Evolutionary conservation across 2,329 filamentous ascomycete species (phyloP), one percentile per base, ranked within the genome.

Genomic region (Metarhizium album): DNA sequence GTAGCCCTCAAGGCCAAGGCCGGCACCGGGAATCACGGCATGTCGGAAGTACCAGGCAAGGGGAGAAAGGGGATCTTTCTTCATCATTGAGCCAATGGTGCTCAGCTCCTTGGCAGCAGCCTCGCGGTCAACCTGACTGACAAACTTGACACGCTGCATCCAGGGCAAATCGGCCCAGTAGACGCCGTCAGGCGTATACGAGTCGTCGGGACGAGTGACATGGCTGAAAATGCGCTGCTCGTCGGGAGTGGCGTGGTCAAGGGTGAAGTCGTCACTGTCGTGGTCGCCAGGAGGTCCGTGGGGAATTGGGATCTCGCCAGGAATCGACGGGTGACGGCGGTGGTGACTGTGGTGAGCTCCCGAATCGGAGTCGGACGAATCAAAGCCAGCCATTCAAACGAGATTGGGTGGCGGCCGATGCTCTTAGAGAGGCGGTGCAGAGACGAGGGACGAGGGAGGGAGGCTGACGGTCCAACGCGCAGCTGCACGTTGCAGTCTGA

Each of bases 131-230:
- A 90, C 82, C 52, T 80, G 77, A 65, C 72, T 75, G 63, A 95
- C 84, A 64, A 97, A 97, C 55, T 74, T 74, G 62, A 87, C 65
- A 55, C 87, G 83, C 72, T 91, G 70, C 53, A 67, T 60, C 47
- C 89, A 63, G 20, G 84, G 82, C 60, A 97, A 74, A 64, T 96
- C 91, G 33, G 90, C 91, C 90, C 90, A 97, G 78, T 97, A 97
- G 57, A 81, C 78, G 54, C 91, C 91, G 20, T 90, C 80, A 50
- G 78, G 70, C 51, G 86, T 87, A 71, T 91, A 96, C 56, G 83
- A 86, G 71, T 97, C 91, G 63, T 94, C 87, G 2, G 91, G 91
- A 50, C 87, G 86, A 51, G 94, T 86, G 52, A 96, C 74, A 58
- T 84, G 80, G 60, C 85, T 78, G 72, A 96, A 95, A 59, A 82